These are phyloP conservation scores for Biscutella auriculata DNA, from an alignment of 441 rosid genomes.

Conservation along the genomic window DNA sequence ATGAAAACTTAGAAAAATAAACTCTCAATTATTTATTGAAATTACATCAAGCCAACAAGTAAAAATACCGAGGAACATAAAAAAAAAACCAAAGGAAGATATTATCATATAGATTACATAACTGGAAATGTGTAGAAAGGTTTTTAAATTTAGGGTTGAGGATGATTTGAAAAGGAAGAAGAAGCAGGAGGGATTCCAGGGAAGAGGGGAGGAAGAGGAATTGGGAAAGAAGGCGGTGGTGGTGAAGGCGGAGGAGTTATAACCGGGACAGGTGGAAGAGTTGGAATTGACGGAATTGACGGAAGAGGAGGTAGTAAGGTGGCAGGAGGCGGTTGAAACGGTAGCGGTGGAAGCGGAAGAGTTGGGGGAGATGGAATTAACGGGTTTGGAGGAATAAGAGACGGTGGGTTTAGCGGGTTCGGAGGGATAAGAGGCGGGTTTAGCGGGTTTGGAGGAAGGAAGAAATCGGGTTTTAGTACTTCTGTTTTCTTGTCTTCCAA, in stretches of 20 bases:
- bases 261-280: constrained; percentile 28
- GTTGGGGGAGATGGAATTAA: constrained; percentile 17
- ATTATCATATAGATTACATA: constrained; percentile 2
- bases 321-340: constrained; percentile 29
- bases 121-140: background rate
- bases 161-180: constrained; percentile 26
- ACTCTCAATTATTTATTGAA: too few species aligned
- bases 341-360: constrained; percentile 25
- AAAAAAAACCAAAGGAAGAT: too few species aligned
- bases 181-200: constrained; percentile 44
- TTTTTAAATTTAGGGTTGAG: background rate
- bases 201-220: constrained; percentile 29
- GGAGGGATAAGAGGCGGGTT: too few species aligned
- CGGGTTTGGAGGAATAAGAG: constrained; percentile 21
- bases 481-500: constrained; percentile 4
- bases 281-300: constrained; percentile 11
- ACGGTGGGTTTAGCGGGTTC: too few species aligned
- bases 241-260: constrained; percentile 32
- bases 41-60: constrained; percentile 8
- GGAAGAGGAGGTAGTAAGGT: constrained; percentile 25
- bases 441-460: constrained; percentile 24
- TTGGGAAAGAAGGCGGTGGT: constrained; percentile 33
- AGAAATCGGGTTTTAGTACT: constrained; percentile 14
- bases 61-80: background rate
- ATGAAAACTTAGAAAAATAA: too few species aligned